Base-by-base conservation (phyloP, 768 basidiomycete genomes). In the Leccinum fibrillosum region DNA sequence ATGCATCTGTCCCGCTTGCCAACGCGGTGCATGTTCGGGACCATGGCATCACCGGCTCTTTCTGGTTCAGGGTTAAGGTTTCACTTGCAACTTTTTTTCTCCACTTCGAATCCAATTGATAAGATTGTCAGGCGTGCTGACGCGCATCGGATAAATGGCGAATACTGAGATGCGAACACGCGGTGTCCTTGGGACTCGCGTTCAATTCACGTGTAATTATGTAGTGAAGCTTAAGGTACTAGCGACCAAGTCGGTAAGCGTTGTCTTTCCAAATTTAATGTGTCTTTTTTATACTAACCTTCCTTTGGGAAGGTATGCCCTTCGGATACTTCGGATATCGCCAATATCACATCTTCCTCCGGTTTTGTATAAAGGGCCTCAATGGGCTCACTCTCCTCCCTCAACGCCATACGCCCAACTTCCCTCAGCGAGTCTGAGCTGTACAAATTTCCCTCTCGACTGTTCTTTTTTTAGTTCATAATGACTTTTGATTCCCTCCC, bases 401-500 rank as follows among this genome's bases (percentile, higher is more conserved):
- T 44, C 62, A 66, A 37, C 35, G 49, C 51, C 42, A 37, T 30
- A 19, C 54, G 32, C 55, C 59, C 58, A 39, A 34, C 55, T 34
- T 51, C 62, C 26, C 62, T 64, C 70, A 68, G 70, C 68, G 7
- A 65, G 64, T 55, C 63, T 72, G 66, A 70, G 57, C 51, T 65
- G 60, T 67, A 66, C 52, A 48, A n/a, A 57, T 60, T 54, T 54
- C 52, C 56, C 50, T 57, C 56, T 54, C 67, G 30, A 7, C 45
- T 60, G 37, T 62, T 48, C 48, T 39, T 52, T 39, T 39, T 53
- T 42, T 69, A 61, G 49, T 60, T 59, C 64, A 17, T 49, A 52
- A 75, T 76, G 74, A 65, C 60, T 54, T 64, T 65, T 52, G 62
- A 69, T 52, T 50, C 71, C 25, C 73, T 76, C 45, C 75, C 75